These are phyloP conservation scores for Elsinoe perseae DNA, from an alignment of 2,329 filamentous ascomycete genomes.

Conservation along the genomic window DNA sequence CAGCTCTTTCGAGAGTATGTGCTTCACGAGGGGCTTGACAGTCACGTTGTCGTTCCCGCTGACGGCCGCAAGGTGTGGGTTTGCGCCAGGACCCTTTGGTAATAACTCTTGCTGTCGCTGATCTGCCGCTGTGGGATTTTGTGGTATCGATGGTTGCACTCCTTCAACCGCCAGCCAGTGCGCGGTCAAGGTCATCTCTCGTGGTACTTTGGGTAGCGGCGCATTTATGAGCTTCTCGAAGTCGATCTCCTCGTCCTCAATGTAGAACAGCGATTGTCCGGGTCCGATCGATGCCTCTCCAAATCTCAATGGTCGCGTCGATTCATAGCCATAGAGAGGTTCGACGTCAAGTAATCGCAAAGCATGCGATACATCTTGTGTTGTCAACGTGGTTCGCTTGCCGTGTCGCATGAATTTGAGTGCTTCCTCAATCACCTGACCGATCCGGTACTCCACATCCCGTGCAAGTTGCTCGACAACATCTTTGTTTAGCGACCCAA, in stretches of 20 bases:
- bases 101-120: constrained; percentile 76
- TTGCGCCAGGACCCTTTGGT: constrained; percentile 82
- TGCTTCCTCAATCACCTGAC: constrained; percentile 87
- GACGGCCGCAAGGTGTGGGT: constrained; percentile 73
- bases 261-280: constrained; percentile 90
- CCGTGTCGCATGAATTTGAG: constrained; percentile 93
- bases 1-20: constrained; percentile 90
- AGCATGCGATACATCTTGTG: constrained; percentile 82
- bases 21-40: constrained; percentile 87
- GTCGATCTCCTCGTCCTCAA: constrained; percentile 97
- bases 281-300: constrained; percentile 90
- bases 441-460: constrained; percentile 91
- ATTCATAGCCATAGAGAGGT: constrained; percentile 93
- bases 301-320: constrained; percentile 77
- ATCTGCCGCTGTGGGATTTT: constrained; percentile 75
- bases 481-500: constrained; percentile 72
- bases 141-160: constrained; percentile 90
- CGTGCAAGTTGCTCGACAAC: constrained; percentile 80
- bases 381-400: constrained; percentile 76
- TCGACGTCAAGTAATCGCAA: constrained; percentile 83
- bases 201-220: constrained; percentile 84
- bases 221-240: constrained; percentile 99
- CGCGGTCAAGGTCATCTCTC: constrained; percentile 80
- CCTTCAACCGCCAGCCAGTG: constrained; percentile 98
- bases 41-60: constrained; percentile 75